Base-by-base conservation (phyloP, 306 rosid species). In the Glycine latifolia region DNA sequence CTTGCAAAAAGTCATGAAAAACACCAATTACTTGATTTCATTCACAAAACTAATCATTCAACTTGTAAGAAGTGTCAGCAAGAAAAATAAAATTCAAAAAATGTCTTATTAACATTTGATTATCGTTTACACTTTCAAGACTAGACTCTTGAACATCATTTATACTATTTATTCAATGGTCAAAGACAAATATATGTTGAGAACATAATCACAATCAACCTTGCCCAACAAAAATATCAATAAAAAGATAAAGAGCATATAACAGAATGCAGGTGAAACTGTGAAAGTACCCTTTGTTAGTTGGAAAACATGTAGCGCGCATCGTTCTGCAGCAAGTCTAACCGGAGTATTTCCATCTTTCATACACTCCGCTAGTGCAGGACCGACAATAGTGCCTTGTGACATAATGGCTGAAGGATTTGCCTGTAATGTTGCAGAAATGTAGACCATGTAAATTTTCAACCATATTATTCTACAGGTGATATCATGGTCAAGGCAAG, bases 241-340 rank as follows among this genome's bases (percentile, higher is more conserved):
- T 35, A 41, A 58, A 12, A 47, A 10, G 67, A 69, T 43, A 41
- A 79, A 65, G 67, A 12, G 69, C 75, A 49, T 26, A 50, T 59
- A 43, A 71, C 52, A 75, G 48, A 78, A 71, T 33, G 82, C 75
- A 79, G 31, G 62, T 50, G 44, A 65, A 74, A 79, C 62, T 90
- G 62, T 54, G 44, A 65, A 74, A 79, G 67, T 90, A 95, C 99
- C 99, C 87, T 81, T 91, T 33, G 97, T 63, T 78, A 95, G 87
- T 73, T 93, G 98, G 86, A 93, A 91, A 80, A 85, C 86, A 79
- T 92, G 98, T 79, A 95, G 66, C 74, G 88, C 87, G 56, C 97
- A 95, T 93, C 99, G 92, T 88, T 95, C 99, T 0, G 97, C 96
- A 39, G 99, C 98, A 61, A 93, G 93, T 87, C 97, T 92, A 69